phyloP scores from a whole-genome alignment of 2,329 filamentous ascomycete species.

The Stachybotrys elegans region DNA sequence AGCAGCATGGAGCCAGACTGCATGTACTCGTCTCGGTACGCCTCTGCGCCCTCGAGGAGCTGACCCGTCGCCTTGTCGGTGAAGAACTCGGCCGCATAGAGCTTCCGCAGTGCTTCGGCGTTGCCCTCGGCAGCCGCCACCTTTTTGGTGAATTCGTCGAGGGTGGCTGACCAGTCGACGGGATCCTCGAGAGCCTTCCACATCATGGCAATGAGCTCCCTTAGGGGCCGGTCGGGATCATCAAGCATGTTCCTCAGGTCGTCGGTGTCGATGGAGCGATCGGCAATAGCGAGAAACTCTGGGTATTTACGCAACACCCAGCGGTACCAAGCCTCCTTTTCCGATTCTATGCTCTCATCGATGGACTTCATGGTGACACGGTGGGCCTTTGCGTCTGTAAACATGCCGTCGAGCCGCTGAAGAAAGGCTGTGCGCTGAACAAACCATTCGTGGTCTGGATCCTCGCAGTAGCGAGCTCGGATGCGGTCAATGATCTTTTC shows the following conservation, averaged over 20 bases:
- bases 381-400: slow-evolving; percentile 41
- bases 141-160: slow-evolving; percentile 28
- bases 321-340: slow-evolving; percentile 50
- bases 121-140: slow-evolving; percentile 25
- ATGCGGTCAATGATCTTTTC: slow-evolving; percentile 41
- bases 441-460: slow-evolving; percentile 45
- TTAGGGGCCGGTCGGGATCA: slow-evolving; percentile 29
- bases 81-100: slow-evolving; percentile 38
- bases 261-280: slow-evolving; percentile 21
- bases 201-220: slow-evolving; percentile 31
- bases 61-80: slow-evolving; percentile 27
- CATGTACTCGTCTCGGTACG: slow-evolving; percentile 34
- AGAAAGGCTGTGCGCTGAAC: slow-evolving; percentile 42
- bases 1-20: slow-evolving; percentile 19
- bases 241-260: slow-evolving; percentile 29
- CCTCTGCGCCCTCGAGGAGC: slow-evolving; percentile 25
- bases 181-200: slow-evolving; percentile 30
- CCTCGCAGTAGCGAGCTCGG: slow-evolving; percentile 28
- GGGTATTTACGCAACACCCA: slow-evolving; percentile 35
- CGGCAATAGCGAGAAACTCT: slow-evolving; percentile 29
- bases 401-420: slow-evolving; percentile 42
- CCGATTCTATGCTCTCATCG: slow-evolving; percentile 44
- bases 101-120: slow-evolving; percentile 26
- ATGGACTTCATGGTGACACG: slow-evolving; percentile 38
- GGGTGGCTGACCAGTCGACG: slow-evolving; percentile 22